Evolutionary conservation across 192 early-diverging fungal genomes (phyloP).

Genomic region (Spizellomyces punctatus): DNA sequence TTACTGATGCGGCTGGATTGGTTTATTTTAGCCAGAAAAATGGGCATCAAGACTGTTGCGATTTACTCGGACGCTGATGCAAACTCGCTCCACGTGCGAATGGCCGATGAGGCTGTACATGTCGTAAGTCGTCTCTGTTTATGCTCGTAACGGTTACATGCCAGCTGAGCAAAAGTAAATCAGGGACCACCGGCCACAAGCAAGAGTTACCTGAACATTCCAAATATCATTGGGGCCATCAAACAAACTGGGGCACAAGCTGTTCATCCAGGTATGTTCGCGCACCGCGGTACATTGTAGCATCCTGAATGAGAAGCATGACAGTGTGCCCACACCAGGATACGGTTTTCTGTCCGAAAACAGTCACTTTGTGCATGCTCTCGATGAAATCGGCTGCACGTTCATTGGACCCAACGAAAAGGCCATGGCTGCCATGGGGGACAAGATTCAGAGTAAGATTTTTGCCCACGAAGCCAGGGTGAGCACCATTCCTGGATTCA

Average conservation of each 20-base stretch:
- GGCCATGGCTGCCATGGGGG: slow-evolving; percentile 94
- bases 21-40: slow-evolving; percentile 65
- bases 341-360: slow-evolving; percentile 98
- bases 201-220: slow-evolving; percentile 82
- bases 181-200: slow-evolving; percentile 75
- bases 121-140: slow-evolving; percentile 47
- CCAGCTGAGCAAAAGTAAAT: slow-evolving; percentile 48
- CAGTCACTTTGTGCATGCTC: slow-evolving; percentile 73
- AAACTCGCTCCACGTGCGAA: slow-evolving; percentile 80
- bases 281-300: no score
- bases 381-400: slow-evolving; percentile 70
- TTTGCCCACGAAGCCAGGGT: slow-evolving; percentile 93
- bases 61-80: slow-evolving; percentile 93
- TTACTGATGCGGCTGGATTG: not conserved
- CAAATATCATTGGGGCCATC: slow-evolving; percentile 77
- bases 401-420: slow-evolving; percentile 95
- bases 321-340: slow-evolving; percentile 18
- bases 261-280: slow-evolving; percentile 74
- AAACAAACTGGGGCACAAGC: slow-evolving; percentile 81
- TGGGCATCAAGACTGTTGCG: slow-evolving; percentile 94
- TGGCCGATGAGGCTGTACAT: slow-evolving; percentile 92
- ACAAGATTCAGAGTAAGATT: slow-evolving; percentile 98
- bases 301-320: not conserved
- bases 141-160: not conserved
- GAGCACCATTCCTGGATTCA: slow-evolving; percentile 79